These are phyloP conservation scores for Santalum album DNA, from an alignment of 164 flowering plant species.

Conservation along the genomic window DNA sequence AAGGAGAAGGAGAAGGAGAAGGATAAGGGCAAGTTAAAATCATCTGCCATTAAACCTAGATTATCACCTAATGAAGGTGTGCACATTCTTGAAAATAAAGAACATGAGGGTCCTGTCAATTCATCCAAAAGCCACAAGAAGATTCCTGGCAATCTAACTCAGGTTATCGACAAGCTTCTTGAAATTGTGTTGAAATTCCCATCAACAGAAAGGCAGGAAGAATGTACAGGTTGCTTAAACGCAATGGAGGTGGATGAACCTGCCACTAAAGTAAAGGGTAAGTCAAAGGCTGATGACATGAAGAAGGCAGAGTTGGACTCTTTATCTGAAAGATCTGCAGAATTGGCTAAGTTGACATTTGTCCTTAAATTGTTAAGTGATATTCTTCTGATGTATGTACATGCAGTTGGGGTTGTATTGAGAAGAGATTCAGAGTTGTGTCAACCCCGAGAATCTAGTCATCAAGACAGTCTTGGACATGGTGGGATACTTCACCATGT, in stretches of 20 bases:
- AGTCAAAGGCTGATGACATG: constrained; percentile 65
- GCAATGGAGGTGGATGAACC: constrained; percentile 86
- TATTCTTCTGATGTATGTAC: constrained; percentile 78
- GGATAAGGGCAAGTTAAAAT: constrained; percentile 17
- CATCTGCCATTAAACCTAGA: constrained; percentile 47
- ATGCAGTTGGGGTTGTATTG: constrained; percentile 65
- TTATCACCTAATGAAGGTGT: constrained; percentile 47
- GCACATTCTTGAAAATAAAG: constrained; percentile 61
- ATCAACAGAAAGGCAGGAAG: constrained; percentile 26
- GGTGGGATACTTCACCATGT: constrained; percentile 76
- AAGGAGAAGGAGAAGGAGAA: constrained; percentile 75
- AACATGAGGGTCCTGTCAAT: constrained; percentile 54
- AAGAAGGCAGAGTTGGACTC: constrained; percentile 33
- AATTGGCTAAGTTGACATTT: constrained; percentile 73
- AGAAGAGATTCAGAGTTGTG: constrained; percentile 61
- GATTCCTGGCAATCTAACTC: constrained; percentile 65
- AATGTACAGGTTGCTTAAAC: constrained; percentile 13
- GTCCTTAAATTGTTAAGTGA: constrained; percentile 85
- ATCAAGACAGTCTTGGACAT: constrained; percentile 34
- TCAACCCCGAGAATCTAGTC: constrained; percentile 46
- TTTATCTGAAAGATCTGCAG: constrained; percentile 58
- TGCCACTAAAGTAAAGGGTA: constrained; percentile 61
- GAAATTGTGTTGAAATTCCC: constrained; percentile 62
- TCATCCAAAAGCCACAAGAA: constrained; percentile 67
- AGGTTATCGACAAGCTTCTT: constrained; percentile 81